Base-by-base conservation (phyloP, 2,329 filamentous ascomycete genomes). In the Chalara sp. region DNA sequence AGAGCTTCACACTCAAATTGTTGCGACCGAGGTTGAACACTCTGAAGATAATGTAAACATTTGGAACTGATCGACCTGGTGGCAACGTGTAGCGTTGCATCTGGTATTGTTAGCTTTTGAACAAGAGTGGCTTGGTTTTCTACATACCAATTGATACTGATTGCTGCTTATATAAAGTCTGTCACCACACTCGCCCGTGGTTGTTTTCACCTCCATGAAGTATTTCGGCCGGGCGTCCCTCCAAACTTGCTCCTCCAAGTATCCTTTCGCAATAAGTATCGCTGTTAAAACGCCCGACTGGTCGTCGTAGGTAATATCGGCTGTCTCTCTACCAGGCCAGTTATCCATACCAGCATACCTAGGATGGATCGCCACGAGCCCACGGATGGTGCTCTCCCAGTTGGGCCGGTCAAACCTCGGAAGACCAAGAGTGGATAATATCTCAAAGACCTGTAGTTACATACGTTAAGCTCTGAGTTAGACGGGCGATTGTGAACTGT, bases 121-220 rank as follows among this genome's bases (percentile, higher is more conserved):
- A 39, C 35, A 3, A 13, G 35, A 39, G 35, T 39, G 35, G 3
- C 35, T 39, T 39, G 3, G 35, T 39, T 39, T 32, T 47, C n/a
- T 39, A 65, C 67, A 58, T 57, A 73, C 73, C 54, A 63, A 60
- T 37, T 61, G 51, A 47, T 72, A 75, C 56, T 79, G 75, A 1
- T 57, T 54, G 32, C 69, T 66, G 56, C 72, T 76, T 65, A 78
- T 70, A 45, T 62, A 78, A 49, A 79, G 77, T 0, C 70, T 66
- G 5, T 66, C 70, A 2, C 65, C 59, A 42, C 63, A 68, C 1
- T 55, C 45, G 1, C 60, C 59, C 0, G 68, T 70, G 0, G 75
- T 78, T 1, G 73, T 68, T 57, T 79, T 79, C 35, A 79, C 76
- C 50, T 79, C 76, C 2, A 79, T 70, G 28, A 68, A 71, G 55